Base-by-base conservation (phyloP, 306 rosid genomes). In the Gillenia trifoliata region DNA sequence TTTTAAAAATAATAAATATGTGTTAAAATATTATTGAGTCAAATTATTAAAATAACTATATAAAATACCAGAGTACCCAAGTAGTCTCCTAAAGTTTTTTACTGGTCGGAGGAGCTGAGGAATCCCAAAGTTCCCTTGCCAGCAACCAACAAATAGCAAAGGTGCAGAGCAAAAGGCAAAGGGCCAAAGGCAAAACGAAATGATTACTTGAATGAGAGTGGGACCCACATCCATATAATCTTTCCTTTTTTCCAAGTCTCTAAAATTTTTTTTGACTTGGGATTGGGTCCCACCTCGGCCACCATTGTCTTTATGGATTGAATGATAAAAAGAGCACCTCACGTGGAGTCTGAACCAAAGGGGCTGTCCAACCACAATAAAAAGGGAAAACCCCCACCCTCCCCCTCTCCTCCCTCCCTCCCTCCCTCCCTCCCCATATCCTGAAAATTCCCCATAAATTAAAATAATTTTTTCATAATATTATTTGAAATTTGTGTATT, bases 291-390 rank as follows among this genome's bases (percentile, higher is more conserved):
- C 95, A 86, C 85, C n/a, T 75, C 54, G 87, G 85, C 91, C 96
- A 83, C 95, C 95, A 85, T 78, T 86, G 93, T 91, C 96, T 91
- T 91, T 88, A 85, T 86, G 93, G 92, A 88, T 89, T 93, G 88
- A 93, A 93, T 89, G 80, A 89, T 91, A 86, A 86, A 93, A 92
- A 85, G 93, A 89, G 98, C 99, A 90, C 91, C 99, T 90, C 99
- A 94, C 98, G 97, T 94, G 99, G 99, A 87, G 73, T 89, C 98
- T 92, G 98, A 92, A 84, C 92, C 93, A 89, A 88, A 87, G 89
- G 86, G 76, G 34, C 96, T 88, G 96, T 88, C 93, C 95, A 86
- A 83, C 96, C 98, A 92, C 90, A 83, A 85, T 82, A 73, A 79
- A 87, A 93, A 81, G 77, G 84, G 64, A 5, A 67, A 81, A 68